Conservation (phyloP, 208 protist genomes). For the Borovskyia barvae region DNA sequence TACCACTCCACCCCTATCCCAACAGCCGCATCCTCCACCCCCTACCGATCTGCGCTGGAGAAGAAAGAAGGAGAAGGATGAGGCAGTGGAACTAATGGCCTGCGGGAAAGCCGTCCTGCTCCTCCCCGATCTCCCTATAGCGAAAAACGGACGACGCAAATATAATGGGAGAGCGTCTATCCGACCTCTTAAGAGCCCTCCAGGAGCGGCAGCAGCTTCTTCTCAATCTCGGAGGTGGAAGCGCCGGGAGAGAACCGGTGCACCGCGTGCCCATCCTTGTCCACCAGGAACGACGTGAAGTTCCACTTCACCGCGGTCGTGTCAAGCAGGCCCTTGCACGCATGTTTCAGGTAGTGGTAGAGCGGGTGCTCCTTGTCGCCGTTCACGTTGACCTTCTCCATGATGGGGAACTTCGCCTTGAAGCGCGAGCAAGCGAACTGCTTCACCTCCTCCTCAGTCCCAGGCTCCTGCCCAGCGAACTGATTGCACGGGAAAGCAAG, state of each 20-base stretch:
- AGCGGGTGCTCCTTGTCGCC: slow-evolving; percentile 74
- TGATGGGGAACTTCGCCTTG: slow-evolving; percentile 80
- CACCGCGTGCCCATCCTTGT: slow-evolving; percentile 64
- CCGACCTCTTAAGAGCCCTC: background rate
- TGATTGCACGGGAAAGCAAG: slow-evolving; percentile 94
- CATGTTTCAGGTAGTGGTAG: slow-evolving; percentile 81
- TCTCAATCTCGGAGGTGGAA: slow-evolving; percentile 47
- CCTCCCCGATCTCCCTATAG: too few species aligned
- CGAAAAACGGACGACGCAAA: background rate
- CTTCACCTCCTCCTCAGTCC: slow-evolving; percentile 72
- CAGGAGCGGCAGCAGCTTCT: slow-evolving; percentile 59
- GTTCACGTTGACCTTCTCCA: slow-evolving; percentile 92
- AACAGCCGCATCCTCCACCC: too few species aligned
- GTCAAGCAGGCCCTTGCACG: slow-evolving; percentile 54
- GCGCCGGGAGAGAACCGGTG: slow-evolving; percentile 72
- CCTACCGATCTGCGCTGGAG: too few species aligned
- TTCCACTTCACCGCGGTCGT: slow-evolving; percentile 91
- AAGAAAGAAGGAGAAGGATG: too few species aligned
- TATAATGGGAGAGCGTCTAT: background rate
- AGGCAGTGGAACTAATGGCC: too few species aligned
- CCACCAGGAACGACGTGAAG: slow-evolving; percentile 92
- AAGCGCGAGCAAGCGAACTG: slow-evolving; percentile 64
- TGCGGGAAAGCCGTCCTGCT: too few species aligned
- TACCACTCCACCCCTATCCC: too few species aligned
- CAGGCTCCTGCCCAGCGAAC: slow-evolving; percentile 84